phyloP scores from a whole-genome alignment of 139 green algal species.

The Chlamydomonas asymmetrica region DNA sequence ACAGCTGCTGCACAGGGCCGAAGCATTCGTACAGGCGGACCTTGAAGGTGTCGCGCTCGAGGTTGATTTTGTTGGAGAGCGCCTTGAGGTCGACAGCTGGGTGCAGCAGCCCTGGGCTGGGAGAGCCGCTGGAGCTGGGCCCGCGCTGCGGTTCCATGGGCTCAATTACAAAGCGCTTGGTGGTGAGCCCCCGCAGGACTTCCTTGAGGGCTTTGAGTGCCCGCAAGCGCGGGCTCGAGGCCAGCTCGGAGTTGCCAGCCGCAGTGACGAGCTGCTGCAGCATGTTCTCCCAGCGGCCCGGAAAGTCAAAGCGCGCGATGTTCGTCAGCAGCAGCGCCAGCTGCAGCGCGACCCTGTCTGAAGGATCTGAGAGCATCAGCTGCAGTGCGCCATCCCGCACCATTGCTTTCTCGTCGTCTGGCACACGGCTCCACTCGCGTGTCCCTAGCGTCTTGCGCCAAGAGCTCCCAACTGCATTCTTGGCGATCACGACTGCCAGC shows the following conservation, averaged over 20 bases:
- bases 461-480: conserved; percentile 78
- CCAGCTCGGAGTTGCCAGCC: conserved; percentile 16
- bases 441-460: conserved; percentile 81
- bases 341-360: conserved; percentile 64
- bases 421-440: conserved; percentile 62
- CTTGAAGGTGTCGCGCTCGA: conserved; percentile 58
- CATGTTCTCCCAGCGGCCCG: conserved; percentile 25
- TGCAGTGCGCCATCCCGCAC: conserved; percentile 48
- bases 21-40: conserved; percentile 44
- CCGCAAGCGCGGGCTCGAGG: conserved; percentile 37
- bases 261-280: conserved; percentile 40
- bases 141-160: conserved; percentile 1
- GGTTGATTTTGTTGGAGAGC: conserved; percentile 35
- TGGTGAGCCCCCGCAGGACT: conserved; percentile 62
- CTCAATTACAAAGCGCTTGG: conserved; percentile 78
- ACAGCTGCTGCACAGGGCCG: conserved; percentile 44
- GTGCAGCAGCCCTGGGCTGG: background rate
- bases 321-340: conserved; percentile 75
- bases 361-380: conserved; percentile 53
- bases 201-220: conserved; percentile 67
- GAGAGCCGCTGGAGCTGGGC: background rate
- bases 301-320: conserved; percentile 76
- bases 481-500: conserved; percentile 75
- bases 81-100: conserved; percentile 17
- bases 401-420: conserved; percentile 64